phyloP scores from a whole-genome alignment of 768 basidiomycete species.

The Leccinum uliginosum region DNA sequence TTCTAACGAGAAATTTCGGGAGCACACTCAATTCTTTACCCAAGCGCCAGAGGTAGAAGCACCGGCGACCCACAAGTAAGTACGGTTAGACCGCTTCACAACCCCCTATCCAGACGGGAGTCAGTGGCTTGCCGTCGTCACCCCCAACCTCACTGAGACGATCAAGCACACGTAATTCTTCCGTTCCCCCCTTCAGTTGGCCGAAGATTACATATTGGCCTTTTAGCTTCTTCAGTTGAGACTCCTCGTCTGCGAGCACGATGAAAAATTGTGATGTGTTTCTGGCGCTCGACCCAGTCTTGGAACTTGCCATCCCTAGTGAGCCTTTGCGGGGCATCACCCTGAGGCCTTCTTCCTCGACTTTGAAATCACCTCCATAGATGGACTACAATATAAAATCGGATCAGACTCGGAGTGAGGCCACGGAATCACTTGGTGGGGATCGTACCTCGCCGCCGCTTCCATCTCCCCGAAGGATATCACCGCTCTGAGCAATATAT shows the following conservation, averaged over 20 bases:
- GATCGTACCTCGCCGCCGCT: conserved; percentile 48
- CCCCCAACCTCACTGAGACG: conserved; percentile 32
- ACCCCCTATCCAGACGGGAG: conserved; percentile 41
- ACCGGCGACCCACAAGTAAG: neutral
- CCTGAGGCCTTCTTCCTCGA: conserved; percentile 48
- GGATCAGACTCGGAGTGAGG: conserved; percentile 2
- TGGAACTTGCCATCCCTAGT: conserved; percentile 49
- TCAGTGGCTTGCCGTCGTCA: conserved; percentile 32
- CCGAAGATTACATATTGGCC: conserved; percentile 49
- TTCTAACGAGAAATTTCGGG: no score
- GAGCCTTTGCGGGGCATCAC: conserved; percentile 37
- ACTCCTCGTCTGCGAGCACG: conserved; percentile 40
- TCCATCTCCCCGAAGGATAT: conserved; percentile 50
- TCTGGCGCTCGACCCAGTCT: conserved; percentile 38
- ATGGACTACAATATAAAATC: conserved; percentile 32
- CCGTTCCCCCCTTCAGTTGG: conserved; percentile 30
- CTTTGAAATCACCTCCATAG: conserved; percentile 47
- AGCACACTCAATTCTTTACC: neutral
- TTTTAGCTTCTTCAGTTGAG: conserved; percentile 41
- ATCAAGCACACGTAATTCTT: conserved; percentile 32
- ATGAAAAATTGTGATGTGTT: conserved; percentile 51
- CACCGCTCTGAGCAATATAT: conserved; percentile 52
- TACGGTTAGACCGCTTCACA: conserved; percentile 28
- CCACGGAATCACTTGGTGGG: neutral
- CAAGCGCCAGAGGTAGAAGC: neutral